Base-by-base conservation (phyloP, 1,284 basidiomycete genomes). In the Trametes versicolor region DNA sequence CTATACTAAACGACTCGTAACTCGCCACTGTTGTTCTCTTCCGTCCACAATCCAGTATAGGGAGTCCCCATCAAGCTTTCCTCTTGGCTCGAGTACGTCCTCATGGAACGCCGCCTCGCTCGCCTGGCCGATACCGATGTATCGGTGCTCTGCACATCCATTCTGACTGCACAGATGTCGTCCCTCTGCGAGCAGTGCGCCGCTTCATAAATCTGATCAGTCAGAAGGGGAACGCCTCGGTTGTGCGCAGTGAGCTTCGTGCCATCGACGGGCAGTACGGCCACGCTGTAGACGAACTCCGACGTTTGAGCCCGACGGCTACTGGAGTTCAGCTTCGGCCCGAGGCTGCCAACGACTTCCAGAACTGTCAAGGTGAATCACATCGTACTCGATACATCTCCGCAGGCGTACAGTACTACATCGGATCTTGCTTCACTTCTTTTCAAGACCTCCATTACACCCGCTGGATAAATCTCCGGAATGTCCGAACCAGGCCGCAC, bases 321-420 rank as follows among this genome's bases (percentile, higher is more conserved):
- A 3, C 3, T 39, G 10, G 5, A 39, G 37, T 17, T 39, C 15
- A 32, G 29, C 29, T 32, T 32, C 29, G 29, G 29, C 29, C 3
- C 29, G 29, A 8, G 4, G 29, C 29, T 10, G 4, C 37, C 37
- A 45, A n/a, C 23, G 10, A 4, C 10, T 7, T 7, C 21, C 8
- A 25, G 21, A 12, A 48, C 10, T 48, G 45, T 8, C 1, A 48
- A 48, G 12, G 48, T 27, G 39, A 43, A 62, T 37, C 43, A 57
- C 36, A 49, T 53, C 21, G 60, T 63, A 69, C 54, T 66, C 51
- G 58, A 66, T 66, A 66, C 64, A 66, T 63, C 51, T 48, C 53
- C 53, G 60, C 54, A 57, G 50, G 34, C 50, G 58, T 69, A 69
- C 57, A 52, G 41, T 62, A 66, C 58, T 66, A 66, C 63, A 64